phyloP scores from a whole-genome alignment of 441 rosid genomes.

The Populus tomentosa region DNA sequence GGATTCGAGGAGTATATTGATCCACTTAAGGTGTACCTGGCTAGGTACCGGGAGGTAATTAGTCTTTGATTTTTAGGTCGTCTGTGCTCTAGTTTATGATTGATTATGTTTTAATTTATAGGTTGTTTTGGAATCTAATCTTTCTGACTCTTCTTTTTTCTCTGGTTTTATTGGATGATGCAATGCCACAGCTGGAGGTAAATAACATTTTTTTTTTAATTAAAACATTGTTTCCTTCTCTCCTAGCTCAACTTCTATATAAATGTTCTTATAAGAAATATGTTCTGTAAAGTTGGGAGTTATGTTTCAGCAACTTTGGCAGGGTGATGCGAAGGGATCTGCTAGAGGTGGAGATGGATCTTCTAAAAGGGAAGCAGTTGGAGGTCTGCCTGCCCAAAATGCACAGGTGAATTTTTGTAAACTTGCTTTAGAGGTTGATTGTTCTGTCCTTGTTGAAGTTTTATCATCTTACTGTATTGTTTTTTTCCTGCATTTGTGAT shows the following conservation, averaged over 20 bases:
- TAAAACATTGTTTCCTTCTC: background rate
- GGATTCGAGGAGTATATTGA: conserved; percentile 84
- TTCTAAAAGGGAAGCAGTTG: conserved; percentile 49
- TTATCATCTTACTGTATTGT: conserved; percentile 15
- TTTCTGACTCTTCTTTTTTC: conserved; percentile 7
- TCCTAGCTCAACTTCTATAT: background rate
- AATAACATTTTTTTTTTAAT: conserved; percentile 11
- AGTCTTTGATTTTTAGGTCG: conserved; percentile 3
- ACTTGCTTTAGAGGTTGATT: conserved; percentile 2
- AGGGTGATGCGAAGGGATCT: conserved; percentile 85
- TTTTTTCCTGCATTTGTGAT: conserved; percentile 23
- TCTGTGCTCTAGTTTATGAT: background rate
- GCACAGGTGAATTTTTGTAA: conserved; percentile 40
- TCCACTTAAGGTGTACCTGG: conserved; percentile 65
- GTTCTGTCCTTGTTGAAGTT: background rate
- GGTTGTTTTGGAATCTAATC: conserved; percentile 10
- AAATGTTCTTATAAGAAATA: background rate
- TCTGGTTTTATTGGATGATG: conserved; percentile 17
- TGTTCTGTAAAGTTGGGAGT: background rate
- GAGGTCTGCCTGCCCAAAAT: conserved; percentile 52
- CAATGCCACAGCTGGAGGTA: conserved; percentile 57
- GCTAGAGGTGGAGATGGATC: conserved; percentile 67
- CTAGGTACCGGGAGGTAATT: conserved; percentile 67
- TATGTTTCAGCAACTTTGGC: conserved; percentile 13
- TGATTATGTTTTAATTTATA: background rate